A percentile compares a stretch with the other conserved stretches of the same genome.
These are phyloP conservation scores for Toxicodendron radicans DNA, from an alignment of 345 rosid species.

Conservation along the genomic window DNA sequence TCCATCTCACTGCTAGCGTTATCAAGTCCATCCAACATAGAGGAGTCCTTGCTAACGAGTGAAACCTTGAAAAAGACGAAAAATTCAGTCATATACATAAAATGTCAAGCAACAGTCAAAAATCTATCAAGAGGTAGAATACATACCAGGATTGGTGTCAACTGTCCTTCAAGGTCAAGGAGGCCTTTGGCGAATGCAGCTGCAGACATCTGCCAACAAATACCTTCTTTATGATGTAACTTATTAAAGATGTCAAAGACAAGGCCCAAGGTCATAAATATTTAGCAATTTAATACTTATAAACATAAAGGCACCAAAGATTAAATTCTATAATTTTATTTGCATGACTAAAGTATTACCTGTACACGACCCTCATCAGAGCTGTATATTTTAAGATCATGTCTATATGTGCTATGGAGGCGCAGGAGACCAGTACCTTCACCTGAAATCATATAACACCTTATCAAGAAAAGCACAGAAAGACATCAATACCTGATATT, in stretches of 20 bases:
- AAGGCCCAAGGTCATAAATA: neutral
- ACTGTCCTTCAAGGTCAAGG: slow-evolving; percentile 98
- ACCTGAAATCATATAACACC: slow-evolving; percentile 48
- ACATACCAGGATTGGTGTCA: slow-evolving; percentile 96
- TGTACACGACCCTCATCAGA: slow-evolving; percentile 99
- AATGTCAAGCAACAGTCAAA: slow-evolving; percentile 15
- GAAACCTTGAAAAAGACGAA: slow-evolving; percentile 67
- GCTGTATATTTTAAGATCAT: slow-evolving; percentile 98
- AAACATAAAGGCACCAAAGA: slow-evolving; percentile 8
- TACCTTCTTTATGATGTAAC: slow-evolving; percentile 7
- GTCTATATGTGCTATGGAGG: slow-evolving; percentile 97
- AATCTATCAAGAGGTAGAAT: slow-evolving; percentile 15
- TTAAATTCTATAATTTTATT: neutral
- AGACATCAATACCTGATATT: neutral
- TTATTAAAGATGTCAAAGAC: slow-evolving; percentile 9
- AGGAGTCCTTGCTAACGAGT: slow-evolving; percentile 99
- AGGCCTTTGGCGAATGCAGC: slow-evolving; percentile 99
- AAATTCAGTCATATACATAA: slow-evolving; percentile 22
- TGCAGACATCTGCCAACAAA: slow-evolving; percentile 88
- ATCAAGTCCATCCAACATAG: slow-evolving; percentile 99
- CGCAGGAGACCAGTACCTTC: slow-evolving; percentile 99
- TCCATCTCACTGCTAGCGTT: slow-evolving; percentile 93
- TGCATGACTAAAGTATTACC: slow-evolving; percentile 40
- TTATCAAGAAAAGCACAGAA: slow-evolving; percentile 22
- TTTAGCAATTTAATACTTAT: slow-evolving; percentile 5